Conservation (phyloP, 2,329 filamentous ascomycete genomes). For the Claviceps sorghi region DNA sequence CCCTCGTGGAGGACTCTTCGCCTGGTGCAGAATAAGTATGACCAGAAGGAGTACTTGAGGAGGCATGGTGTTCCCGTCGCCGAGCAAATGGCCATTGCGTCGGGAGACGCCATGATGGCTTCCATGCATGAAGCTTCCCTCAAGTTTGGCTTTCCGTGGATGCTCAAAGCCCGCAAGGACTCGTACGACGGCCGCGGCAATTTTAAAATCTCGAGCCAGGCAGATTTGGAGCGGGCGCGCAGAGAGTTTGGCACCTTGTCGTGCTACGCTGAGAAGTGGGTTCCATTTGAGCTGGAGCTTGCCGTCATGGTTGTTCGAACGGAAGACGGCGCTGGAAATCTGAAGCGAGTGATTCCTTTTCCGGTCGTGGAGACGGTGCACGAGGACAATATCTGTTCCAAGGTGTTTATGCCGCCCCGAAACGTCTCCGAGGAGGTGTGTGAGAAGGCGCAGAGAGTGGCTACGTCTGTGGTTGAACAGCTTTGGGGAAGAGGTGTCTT, state of each 20-base stretch:
- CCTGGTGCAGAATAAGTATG: slow-evolving; percentile 85
- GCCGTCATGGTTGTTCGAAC: slow-evolving; percentile 93
- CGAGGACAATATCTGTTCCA: slow-evolving; percentile 88
- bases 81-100: slow-evolving; percentile 49
- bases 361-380: slow-evolving; percentile 90
- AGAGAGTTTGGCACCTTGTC: slow-evolving; percentile 53
- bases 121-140: slow-evolving; percentile 50
- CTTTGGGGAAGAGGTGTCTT: slow-evolving; percentile 87
- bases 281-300: slow-evolving; percentile 71
- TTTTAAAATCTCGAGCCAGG: slow-evolving; percentile 31
- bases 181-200: slow-evolving; percentile 82
- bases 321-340: slow-evolving; percentile 44
- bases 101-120: slow-evolving; percentile 35
- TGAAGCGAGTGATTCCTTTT: slow-evolving; percentile 50
- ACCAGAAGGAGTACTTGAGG: slow-evolving; percentile 69
- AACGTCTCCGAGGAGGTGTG: slow-evolving; percentile 47
- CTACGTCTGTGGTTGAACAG: slow-evolving; percentile 60
- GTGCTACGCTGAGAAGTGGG: slow-evolving; percentile 83
- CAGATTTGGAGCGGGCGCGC: slow-evolving; percentile 46
- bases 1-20: slow-evolving; percentile 77
- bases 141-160: slow-evolving; percentile 66
- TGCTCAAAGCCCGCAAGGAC: slow-evolving; percentile 82
- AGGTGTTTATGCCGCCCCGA: slow-evolving; percentile 74
- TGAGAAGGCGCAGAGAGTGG: slow-evolving; percentile 57
- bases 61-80: slow-evolving; percentile 57